Base-by-base conservation (phyloP, 148 eudicot genomes). In the Rheum nobile region DNA sequence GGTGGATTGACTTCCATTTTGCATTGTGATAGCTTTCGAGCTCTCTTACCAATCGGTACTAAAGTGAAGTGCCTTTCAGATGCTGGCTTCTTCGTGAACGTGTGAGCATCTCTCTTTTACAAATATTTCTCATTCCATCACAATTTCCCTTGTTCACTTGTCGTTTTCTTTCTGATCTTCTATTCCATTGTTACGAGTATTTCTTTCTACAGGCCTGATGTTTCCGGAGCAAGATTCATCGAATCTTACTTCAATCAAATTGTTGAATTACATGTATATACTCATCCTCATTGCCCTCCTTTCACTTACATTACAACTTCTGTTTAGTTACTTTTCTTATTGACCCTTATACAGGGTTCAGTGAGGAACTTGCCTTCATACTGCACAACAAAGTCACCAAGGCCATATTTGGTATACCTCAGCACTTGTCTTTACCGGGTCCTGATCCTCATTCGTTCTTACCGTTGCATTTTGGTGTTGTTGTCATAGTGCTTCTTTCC, bases 61-160 rank as follows among this genome's bases (percentile, higher is more conserved):
- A 92, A 84, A 81, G 99, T 96, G 32, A 96, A 96, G 74, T 96
- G 99, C 71, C 75, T 96, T 16, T 79, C 99, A 11, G 99, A 96
- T 82, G 99, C 99, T 28, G 97, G 99, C 43, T 96, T 79, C 77
- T 96, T 96, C 76, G 88, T 92, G 48, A 85, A 96, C 22, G 81
- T 79, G 99, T 96, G 92, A 63, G 89, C 42, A 63, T 52, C 63
- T 55, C 63, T 52, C 59, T 52, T 19, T 52, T 52, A 52, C 59
- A 21, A 4, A 52, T n/a, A n/a, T 52, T 52, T 52, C 59, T 52
- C 17, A 16, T 6, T 6, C 17, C 4, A 65, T 65, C 21, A 31
- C 41, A 32, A 34, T 32, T 65, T 65, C 39, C 39, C 70, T 2
- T 61, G 7, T 61, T 61, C 38, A 61, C 19, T 34, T 65, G 39